Evolutionary conservation across 495 filamentous ascomycete species (phyloP).

Genomic region (Hyaloscypha bicolor): DNA sequence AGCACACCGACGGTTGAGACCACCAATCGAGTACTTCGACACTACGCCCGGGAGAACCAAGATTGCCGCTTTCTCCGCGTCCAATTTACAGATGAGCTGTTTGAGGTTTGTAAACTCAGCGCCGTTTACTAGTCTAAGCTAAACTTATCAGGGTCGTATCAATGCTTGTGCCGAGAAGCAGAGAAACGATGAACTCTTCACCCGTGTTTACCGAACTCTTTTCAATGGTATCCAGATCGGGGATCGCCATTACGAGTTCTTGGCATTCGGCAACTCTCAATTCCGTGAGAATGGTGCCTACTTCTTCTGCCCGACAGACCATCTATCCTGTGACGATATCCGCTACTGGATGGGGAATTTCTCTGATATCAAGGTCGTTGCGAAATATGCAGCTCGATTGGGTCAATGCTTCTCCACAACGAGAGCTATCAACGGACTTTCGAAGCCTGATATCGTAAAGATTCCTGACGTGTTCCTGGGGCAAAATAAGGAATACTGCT

Average conservation of each 20-base stretch:
- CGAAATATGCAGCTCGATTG: slow-evolving; percentile 83
- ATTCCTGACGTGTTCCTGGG: slow-evolving; percentile 59
- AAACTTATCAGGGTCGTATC: slow-evolving; percentile 53
- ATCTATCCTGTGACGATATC: slow-evolving; percentile 70
- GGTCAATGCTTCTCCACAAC: slow-evolving; percentile 98
- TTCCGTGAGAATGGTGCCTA: slow-evolving; percentile 92
- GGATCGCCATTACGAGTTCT: slow-evolving; percentile 80
- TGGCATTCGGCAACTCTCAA: slow-evolving; percentile 95
- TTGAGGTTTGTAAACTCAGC: slow-evolving; percentile 40
- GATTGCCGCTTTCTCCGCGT: slow-evolving; percentile 85
- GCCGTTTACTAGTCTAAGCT: slow-evolving; percentile 11
- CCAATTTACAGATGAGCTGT: slow-evolving; percentile 84
- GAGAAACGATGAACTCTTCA: slow-evolving; percentile 71
- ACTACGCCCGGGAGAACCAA: slow-evolving; percentile 59
- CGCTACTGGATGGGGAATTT: slow-evolving; percentile 93
- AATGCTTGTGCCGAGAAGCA: slow-evolving; percentile 52
- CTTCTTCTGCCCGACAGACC: slow-evolving; percentile 70
- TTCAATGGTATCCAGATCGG: slow-evolving; percentile 81
- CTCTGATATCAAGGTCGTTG: slow-evolving; percentile 71
- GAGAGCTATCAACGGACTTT: slow-evolving; percentile 55
- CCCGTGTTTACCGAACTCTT: slow-evolving; percentile 70
- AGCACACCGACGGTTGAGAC: slow-evolving; percentile 78
- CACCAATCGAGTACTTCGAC: slow-evolving; percentile 83
- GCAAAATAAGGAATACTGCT: slow-evolving; percentile 63
- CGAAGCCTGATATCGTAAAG: slow-evolving; percentile 39